These are phyloP conservation scores for Populus nigra DNA, from an alignment of 345 rosid genomes.

Conservation along the genomic window DNA sequence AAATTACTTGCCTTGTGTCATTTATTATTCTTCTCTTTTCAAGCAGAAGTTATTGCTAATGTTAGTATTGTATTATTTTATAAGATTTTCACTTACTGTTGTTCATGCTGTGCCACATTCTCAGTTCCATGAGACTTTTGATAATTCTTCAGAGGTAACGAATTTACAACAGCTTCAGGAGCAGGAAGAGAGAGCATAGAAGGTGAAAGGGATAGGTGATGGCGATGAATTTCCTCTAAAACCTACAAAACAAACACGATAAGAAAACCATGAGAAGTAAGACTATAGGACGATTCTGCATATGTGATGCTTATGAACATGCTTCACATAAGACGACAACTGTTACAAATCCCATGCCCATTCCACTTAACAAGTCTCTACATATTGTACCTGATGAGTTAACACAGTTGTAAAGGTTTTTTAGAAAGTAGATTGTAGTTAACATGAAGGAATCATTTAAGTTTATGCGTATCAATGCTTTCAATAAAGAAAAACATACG, in stretches of 20 bases:
- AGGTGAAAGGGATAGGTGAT: conserved; percentile 17
- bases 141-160: conserved; percentile 23
- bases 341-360: not conserved
- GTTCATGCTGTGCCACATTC: not conserved
- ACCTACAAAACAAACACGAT: conserved; percentile 10
- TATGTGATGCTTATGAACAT: not conserved
- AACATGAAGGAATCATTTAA: not conserved
- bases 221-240: conserved; percentile 28
- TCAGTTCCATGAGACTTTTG: conserved; percentile 9
- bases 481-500: not conserved
- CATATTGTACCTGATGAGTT: not conserved
- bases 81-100: conserved; percentile 15
- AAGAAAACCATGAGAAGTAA: not conserved
- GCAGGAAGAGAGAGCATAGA: conserved; percentile 23
- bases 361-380: not conserved
- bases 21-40: too few species aligned
- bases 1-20: not conserved
- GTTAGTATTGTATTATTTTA: too few species aligned
- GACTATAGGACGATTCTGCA: not conserved
- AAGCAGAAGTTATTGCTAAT: too few species aligned
- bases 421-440: not conserved
- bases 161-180: conserved; percentile 25
- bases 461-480: not conserved
- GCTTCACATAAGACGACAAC: not conserved
- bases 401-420: not conserved